Conservation (phyloP, 2,329 filamentous ascomycete species). For the Sordariomycetes sp. region DNA sequence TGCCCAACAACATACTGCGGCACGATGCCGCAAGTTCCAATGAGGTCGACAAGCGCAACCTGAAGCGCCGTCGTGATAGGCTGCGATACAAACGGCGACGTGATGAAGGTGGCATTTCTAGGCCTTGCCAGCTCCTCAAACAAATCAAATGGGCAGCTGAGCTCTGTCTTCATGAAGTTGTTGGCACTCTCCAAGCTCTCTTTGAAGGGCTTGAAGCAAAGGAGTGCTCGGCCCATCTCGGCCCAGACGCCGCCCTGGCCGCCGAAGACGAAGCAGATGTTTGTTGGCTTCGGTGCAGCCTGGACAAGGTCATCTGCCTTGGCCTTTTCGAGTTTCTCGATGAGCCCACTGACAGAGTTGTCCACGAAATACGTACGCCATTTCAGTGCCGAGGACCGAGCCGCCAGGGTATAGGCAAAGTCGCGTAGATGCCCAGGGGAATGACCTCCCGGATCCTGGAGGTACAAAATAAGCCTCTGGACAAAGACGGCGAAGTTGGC, state of each 20-base stretch:
- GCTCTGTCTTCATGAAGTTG: constrained; percentile 11
- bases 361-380: constrained; percentile 27
- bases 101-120: constrained; percentile 6
- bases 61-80: constrained; percentile 29
- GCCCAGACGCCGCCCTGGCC: constrained; percentile 30
- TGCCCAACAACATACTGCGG: constrained; percentile 20
- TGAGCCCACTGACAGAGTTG: constrained; percentile 17
- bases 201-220: constrained; percentile 23
- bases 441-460: constrained; percentile 9
- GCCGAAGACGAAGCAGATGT: constrained; percentile 26
- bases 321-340: constrained; percentile 11
- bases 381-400: constrained; percentile 27
- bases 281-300: constrained; percentile 13
- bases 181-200: constrained; percentile 20
- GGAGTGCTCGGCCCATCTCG: constrained; percentile 24
- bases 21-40: constrained; percentile 14
- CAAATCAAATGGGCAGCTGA: not conserved
- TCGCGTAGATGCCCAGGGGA: constrained; percentile 15
- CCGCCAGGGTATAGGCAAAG: constrained; percentile 31
- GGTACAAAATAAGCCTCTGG: constrained; percentile 17
- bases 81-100: constrained; percentile 18
- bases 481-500: constrained; percentile 21
- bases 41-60: constrained; percentile 22
- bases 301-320: constrained; percentile 11
- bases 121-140: constrained; percentile 8